A percentile compares a stretch with the other conserved stretches of the same genome.
Conservation (phyloP, 768 basidiomycete species). For the Leccinum longicurvipes region DNA sequence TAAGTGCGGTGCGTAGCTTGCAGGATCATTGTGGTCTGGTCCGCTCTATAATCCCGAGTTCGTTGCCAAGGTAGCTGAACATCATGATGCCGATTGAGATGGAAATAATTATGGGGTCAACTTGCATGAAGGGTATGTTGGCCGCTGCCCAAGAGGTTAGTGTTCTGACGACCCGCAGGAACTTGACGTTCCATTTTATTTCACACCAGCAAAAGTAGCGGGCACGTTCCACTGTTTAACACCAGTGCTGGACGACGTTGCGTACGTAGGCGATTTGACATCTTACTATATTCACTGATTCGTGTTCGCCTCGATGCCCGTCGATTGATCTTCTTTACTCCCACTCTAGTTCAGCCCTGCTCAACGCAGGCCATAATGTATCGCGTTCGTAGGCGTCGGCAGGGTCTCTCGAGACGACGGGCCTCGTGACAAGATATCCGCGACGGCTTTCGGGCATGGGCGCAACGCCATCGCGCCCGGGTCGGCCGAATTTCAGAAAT, state of each 20-base stretch:
- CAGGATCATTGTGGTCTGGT: slow-evolving; percentile 97
- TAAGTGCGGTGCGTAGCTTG: slow-evolving; percentile 50
- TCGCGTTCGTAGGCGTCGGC: slow-evolving; percentile 89
- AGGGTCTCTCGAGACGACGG: slow-evolving; percentile 89
- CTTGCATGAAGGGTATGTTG: slow-evolving; percentile 94
- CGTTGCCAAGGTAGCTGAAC: slow-evolving; percentile 67
- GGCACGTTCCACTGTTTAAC: slow-evolving; percentile 79
- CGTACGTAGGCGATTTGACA: slow-evolving; percentile 45
- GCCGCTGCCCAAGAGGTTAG: slow-evolving; percentile 80
- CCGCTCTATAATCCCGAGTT: slow-evolving; percentile 79
- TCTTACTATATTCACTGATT: background rate
- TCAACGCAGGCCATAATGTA: slow-evolving; percentile 79
- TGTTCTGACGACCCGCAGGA: slow-evolving; percentile 47
- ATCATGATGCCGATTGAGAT: slow-evolving; percentile 64
- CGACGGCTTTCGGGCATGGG: slow-evolving; percentile 84
- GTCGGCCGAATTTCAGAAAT: slow-evolving; percentile 75
- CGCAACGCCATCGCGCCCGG: slow-evolving; percentile 77
- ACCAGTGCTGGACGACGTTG: slow-evolving; percentile 70
- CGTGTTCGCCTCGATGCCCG: background rate
- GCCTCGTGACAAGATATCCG: slow-evolving; percentile 69
- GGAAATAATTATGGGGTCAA: slow-evolving; percentile 59
- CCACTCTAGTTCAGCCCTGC: slow-evolving; percentile 70
- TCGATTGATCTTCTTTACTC: background rate
- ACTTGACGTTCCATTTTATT: slow-evolving; percentile 76
- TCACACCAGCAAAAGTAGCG: slow-evolving; percentile 77